Evolutionary conservation across 2,329 filamentous ascomycete genomes (phyloP).

Genomic region (Trichophyton verrucosum): DNA sequence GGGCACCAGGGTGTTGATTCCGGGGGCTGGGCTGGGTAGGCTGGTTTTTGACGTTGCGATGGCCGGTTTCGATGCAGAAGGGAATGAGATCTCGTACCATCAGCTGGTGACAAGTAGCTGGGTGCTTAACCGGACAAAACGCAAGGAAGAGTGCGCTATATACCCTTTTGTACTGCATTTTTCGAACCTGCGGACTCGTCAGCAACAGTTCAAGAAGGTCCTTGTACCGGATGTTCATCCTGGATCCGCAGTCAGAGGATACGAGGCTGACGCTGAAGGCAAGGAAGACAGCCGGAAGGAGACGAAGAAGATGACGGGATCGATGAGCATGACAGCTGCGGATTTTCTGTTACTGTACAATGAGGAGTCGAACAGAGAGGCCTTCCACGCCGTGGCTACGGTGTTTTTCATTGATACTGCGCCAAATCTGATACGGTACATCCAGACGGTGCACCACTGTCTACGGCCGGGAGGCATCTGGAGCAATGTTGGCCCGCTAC

Average conservation of each 20-base stretch:
- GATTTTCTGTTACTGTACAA: constrained; percentile 86
- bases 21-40: constrained; percentile 77
- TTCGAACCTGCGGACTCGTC: constrained; percentile 65
- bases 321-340: constrained; percentile 85
- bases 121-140: constrained; percentile 41
- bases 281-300: background rate
- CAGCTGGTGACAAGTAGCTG: constrained; percentile 73
- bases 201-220: constrained; percentile 62
- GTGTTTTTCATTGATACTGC: constrained; percentile 98
- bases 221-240: constrained; percentile 72
- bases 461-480: constrained; percentile 67
- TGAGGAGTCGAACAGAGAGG: constrained; percentile 45
- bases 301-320: constrained; percentile 35
- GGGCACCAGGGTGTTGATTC: constrained; percentile 60
- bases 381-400: constrained; percentile 71
- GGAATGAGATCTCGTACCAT: constrained; percentile 95
- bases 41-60: constrained; percentile 76
- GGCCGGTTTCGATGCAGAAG: constrained; percentile 62
- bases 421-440: constrained; percentile 79
- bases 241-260: constrained; percentile 38
- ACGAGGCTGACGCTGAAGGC: background rate
- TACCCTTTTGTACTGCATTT: constrained; percentile 81
- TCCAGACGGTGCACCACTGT: constrained; percentile 69
- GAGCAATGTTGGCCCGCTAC: constrained; percentile 77
- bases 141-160: constrained; percentile 54